A percentile compares a stretch with the other conserved stretches of the same genome.
Evolutionary conservation across 306 rosid genomes (phyloP).

Genomic region (Vicia villosa): DNA sequence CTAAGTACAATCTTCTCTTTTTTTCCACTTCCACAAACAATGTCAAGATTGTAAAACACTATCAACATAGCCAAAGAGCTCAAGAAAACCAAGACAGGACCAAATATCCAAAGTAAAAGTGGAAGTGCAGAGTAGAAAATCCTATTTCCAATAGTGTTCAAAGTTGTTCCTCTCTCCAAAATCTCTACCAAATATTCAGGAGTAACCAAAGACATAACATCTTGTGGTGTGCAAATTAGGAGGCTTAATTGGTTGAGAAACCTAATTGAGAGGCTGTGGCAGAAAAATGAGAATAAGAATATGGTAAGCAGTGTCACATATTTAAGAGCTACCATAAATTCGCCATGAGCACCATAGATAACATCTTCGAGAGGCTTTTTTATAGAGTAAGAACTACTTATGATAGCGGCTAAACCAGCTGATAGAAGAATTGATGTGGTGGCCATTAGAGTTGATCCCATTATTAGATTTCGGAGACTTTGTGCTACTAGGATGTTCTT

Average conservation of each 20-base stretch:
- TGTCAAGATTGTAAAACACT: conserved; percentile 67
- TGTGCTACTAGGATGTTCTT: conserved; percentile 85
- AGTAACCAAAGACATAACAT: conserved; percentile 41
- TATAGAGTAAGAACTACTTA: conserved; percentile 84
- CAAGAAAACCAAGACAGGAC: conserved; percentile 66
- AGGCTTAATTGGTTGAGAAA: conserved; percentile 68
- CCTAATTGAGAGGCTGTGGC: conserved; percentile 65
- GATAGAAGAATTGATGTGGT: conserved; percentile 83
- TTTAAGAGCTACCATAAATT: conserved; percentile 59
- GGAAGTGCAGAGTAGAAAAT: conserved; percentile 63
- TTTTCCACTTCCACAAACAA: conserved; percentile 40
- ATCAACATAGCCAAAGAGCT: conserved; percentile 53
- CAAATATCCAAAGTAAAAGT: conserved; percentile 81
- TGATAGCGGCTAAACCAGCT: conserved; percentile 73
- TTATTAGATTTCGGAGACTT: conserved; percentile 70
- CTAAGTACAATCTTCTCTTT: conserved; percentile 1
- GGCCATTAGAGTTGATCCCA: conserved; percentile 95
- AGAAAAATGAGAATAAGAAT: conserved; percentile 69
- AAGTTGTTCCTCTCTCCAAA: conserved; percentile 53
- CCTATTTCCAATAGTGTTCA: conserved; percentile 68
- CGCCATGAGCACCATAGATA: conserved; percentile 77
- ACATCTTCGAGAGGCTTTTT: conserved; percentile 72
- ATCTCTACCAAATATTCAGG: conserved; percentile 57
- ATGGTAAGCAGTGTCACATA: conserved; percentile 58
- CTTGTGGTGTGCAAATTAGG: conserved; percentile 63